Evolutionary conservation across 352 stramenopile species (phyloP).

Genomic region (Globisporangium sylvaticum): DNA sequence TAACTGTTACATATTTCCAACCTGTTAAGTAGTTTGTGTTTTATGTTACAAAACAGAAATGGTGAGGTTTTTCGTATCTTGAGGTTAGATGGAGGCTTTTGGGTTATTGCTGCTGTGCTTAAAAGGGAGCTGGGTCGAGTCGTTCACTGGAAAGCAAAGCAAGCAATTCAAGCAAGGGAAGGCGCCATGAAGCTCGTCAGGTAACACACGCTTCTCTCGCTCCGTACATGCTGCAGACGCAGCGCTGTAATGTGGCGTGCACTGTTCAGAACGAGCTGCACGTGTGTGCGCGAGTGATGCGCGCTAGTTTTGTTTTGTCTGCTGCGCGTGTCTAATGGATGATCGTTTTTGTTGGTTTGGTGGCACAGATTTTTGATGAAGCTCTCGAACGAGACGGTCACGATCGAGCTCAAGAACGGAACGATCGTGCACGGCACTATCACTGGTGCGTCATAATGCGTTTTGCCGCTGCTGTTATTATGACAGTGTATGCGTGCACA

Average conservation of each 20-base stretch:
- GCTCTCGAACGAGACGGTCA: conserved; percentile 98
- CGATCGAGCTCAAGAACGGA: conserved; percentile 99
- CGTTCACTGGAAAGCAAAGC: conserved; percentile 10
- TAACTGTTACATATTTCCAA: too few species aligned
- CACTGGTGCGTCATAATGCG: conserved; percentile 49
- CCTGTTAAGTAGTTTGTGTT: too few species aligned
- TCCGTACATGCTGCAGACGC: background rate
- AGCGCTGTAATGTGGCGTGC: background rate
- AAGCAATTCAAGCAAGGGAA: background rate
- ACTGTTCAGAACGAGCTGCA: background rate
- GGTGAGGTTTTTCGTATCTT: too few species aligned
- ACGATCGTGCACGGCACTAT: conserved; percentile 99
- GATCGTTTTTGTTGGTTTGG: background rate
- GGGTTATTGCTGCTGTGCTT: too few species aligned
- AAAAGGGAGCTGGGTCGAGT: too few species aligned
- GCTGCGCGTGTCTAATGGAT: background rate
- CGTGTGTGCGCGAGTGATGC: too few species aligned
- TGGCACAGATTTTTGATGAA: conserved; percentile 95
- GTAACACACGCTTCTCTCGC: background rate
- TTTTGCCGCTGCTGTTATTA: background rate
- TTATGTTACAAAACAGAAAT: too few species aligned
- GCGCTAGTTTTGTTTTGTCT: background rate
- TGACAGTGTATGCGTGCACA: background rate
- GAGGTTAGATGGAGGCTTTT: too few species aligned
- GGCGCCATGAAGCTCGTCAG: conserved; percentile 10